phyloP scores from a whole-genome alignment of 2,329 filamentous ascomycete genomes.

The Sphaerostilbella broomeana region DNA sequence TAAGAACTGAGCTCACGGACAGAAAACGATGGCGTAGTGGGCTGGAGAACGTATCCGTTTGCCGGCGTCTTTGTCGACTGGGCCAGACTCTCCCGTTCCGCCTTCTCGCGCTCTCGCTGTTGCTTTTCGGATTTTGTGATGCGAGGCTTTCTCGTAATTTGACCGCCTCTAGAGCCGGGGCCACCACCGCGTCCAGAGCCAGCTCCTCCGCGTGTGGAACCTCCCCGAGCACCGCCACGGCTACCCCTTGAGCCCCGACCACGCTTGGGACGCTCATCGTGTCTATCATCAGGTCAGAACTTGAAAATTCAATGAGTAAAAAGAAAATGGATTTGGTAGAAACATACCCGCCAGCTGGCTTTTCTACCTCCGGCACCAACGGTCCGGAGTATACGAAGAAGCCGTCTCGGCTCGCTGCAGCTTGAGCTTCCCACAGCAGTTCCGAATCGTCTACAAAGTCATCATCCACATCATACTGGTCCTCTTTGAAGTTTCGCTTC shows the following conservation, averaged over 20 bases:
- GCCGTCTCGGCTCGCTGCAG: conserved; percentile 87
- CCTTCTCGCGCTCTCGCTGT: conserved; percentile 73
- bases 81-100: conserved; percentile 56
- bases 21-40: conserved; percentile 31
- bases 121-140: conserved; percentile 82
- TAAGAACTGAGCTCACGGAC: conserved; percentile 32
- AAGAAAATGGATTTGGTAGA: background rate
- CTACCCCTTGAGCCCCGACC: conserved; percentile 48
- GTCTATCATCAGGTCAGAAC: too few species aligned
- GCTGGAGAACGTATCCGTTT: conserved; percentile 32
- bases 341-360: conserved; percentile 51
- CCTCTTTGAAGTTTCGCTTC: conserved; percentile 72
- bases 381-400: conserved; percentile 98
- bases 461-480: conserved; percentile 78
- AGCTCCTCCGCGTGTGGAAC: conserved; percentile 49
- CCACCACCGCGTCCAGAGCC: conserved; percentile 43
- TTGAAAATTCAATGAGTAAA: too few species aligned
- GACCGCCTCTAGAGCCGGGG: conserved; percentile 69
- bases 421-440: conserved; percentile 89
- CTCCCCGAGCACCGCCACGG: conserved; percentile 53
- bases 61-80: conserved; percentile 34
- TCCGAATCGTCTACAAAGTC: conserved; percentile 92
- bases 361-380: conserved; percentile 79
- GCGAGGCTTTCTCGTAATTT: conserved; percentile 71
- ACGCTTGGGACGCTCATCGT: conserved; percentile 67